phyloP scores from a whole-genome alignment of 83 land plant genomes.

The Isoetes engelmannii region DNA sequence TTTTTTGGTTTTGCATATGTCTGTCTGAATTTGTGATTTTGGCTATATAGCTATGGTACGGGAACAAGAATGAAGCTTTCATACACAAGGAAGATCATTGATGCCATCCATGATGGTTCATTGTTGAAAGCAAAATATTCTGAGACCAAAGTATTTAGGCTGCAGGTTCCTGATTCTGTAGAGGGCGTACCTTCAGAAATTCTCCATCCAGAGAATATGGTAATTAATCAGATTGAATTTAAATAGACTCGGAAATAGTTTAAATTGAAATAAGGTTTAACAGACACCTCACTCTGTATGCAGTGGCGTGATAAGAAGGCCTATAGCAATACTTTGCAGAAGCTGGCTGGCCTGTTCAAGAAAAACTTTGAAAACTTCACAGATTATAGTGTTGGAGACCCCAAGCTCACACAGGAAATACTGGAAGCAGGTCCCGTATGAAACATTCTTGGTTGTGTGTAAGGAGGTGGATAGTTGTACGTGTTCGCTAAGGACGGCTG shows the following conservation, averaged over 20 bases:
- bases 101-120: conserved; percentile 2
- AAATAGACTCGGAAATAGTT: neutral
- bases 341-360: conserved; percentile 4
- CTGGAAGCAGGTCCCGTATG: too few species aligned
- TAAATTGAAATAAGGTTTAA: too few species aligned
- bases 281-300: too few species aligned
- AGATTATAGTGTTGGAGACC: conserved; percentile 5
- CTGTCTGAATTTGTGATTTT: too few species aligned
- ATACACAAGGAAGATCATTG: conserved; percentile 8
- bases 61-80: conserved; percentile 3
- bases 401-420: too few species aligned
- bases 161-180: neutral
- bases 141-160: conserved; percentile 4
- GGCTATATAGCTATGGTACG: conserved; percentile 8
- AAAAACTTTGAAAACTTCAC: conserved; percentile 4
- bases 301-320: conserved; percentile 6
- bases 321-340: neutral
- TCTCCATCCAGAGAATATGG: conserved; percentile 9
- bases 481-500: too few species aligned
- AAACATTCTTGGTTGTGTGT: too few species aligned
- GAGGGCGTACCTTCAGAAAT: conserved; percentile 2
- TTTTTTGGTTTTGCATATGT: neutral
- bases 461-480: too few species aligned
- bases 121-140: neutral
- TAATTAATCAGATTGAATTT: neutral